A percentile compares a stretch with the other conserved stretches of the same genome.
phyloP scores from a whole-genome alignment of 23 red algal species.

The Cyanidiococcus yangmingshanensis region DNA sequence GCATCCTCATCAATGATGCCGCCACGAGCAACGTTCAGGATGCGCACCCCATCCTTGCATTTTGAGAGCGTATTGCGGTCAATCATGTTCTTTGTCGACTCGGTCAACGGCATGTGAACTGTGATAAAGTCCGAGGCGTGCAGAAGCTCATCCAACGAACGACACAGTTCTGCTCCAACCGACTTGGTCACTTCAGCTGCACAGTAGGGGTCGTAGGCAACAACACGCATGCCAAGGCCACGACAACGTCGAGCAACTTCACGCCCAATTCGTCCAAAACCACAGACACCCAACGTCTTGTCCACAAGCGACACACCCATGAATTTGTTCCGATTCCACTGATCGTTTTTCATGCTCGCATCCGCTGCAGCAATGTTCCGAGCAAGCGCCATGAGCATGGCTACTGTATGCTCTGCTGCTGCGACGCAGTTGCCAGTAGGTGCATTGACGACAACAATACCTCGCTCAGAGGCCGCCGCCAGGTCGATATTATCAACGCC shows the following conservation, averaged over 20 bases:
- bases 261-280: constrained; percentile 87
- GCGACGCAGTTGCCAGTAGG: constrained; percentile 98
- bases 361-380: constrained; percentile 68
- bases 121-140: constrained; percentile 73
- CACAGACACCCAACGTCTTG: constrained; percentile 80
- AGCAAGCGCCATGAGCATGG: constrained; percentile 54
- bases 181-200: constrained; percentile 54
- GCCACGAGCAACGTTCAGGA: constrained; percentile 89
- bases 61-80: constrained; percentile 39
- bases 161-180: constrained; percentile 46
- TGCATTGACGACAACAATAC: constrained; percentile 94
- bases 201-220: constrained; percentile 81
- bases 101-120: constrained; percentile 87
- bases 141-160: constrained; percentile 38
- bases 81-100: constrained; percentile 53
- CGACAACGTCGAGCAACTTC: constrained; percentile 75
- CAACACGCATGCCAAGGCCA: constrained; percentile 85
- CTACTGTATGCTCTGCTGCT: constrained; percentile 94
- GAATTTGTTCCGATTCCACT: constrained; percentile 63
- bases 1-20: constrained; percentile 82
- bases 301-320: constrained; percentile 79
- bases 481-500: constrained; percentile 99
- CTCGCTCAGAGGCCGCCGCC: constrained; percentile 78
- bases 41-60: constrained; percentile 55
- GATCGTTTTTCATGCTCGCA: constrained; percentile 57